Evolutionary conservation across 495 filamentous ascomycete genomes (phyloP), one percentile per base, ranked within the genome.

Genomic region (Melanomma pulvis-pyrius): DNA sequence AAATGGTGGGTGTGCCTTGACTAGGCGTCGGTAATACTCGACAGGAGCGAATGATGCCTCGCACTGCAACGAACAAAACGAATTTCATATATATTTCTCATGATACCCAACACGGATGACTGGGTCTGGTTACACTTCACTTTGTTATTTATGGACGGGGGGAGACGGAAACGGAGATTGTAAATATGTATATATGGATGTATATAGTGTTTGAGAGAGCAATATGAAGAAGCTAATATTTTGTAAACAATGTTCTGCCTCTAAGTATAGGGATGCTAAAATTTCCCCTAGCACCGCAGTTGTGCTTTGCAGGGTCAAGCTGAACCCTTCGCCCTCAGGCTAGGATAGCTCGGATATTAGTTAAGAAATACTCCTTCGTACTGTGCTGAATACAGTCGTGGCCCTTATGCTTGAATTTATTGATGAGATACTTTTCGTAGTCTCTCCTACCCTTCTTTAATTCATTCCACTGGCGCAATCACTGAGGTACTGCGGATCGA

Each of bases 1-100:
- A 61, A 22, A 61, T 68, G 49, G 65, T 68, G 0, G 63, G 54
- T 9, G 54, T 59, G 11, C 63, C 63, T 1, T 65, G 48, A 65
- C n/a, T n/a, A 21, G 11, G 34, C 12, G 17, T 22, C 2, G 26
- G 21, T 44, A 17, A 44, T 44, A 44, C 39, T 44, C 39, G n/a
- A 44, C 39, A 11, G 8, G 25, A 69, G 13, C 4, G 51, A 9
- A 36, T 55, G 51, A 19, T 26, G 8, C 25, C 7, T 48, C 34
- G 6, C 26, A 5, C 6, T 30, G 56, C 22, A 39, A 48, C 24
- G 56, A n/a, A 59, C 24, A 44, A 2, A 59, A 41, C 19, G 56
- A 21, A 28, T 48, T 59, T 59, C 29, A 28, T 44, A 22, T 21
- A 46, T 44, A 3, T 6, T n/a, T 25, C 22, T 50, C 25, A 41